Evolutionary conservation across 345 rosid genomes (phyloP), one percentile per base, ranked within the genome.

Genomic region (Eucalyptus regnans): DNA sequence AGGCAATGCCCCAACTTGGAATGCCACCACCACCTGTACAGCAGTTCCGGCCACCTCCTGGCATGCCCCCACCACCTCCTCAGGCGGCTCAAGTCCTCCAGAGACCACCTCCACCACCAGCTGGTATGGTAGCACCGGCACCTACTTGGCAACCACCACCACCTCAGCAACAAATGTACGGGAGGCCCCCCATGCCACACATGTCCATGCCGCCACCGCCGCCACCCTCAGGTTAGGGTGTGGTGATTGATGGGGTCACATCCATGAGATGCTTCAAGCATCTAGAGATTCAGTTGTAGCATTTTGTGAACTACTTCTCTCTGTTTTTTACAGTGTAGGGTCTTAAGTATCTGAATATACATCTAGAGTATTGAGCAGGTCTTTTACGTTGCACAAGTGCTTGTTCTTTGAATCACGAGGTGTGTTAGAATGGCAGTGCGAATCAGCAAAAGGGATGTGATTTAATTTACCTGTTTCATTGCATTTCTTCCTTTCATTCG

Each of bases 31-130:
- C 96, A 5, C 95, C 94, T 23, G 86, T 93, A 62, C 91, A 87
- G 94, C 99, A 96, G 89, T 97, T 87, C 91, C 93, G 96, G 89
- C 97, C 96, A 16, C 95, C 96, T 6, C 95, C 96, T 31, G 94
- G 92, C 44, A 96, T 95, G 96, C 98, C 94, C 4, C 97, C 93
- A 3, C 98, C 97, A 0, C 99, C 95, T 31, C 94, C 94, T 58
- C 96, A 94, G 89, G 90, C 87, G 43, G 92, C 88, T 86, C 89
- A 86, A 12, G 90, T 87, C 86, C 90, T 93, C 87, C 91, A 86
- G 64, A 95, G 97, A 86, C 97, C 94, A 27, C 97, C 96, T 2
- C 99, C 96, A 41, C 98, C 92, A 91, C 96, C 92, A 86, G 94
- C 96, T 97, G 97, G 95, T 86, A 94, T 96, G 96, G 95, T 93